phyloP scores from a whole-genome alignment of 2,329 filamentous ascomycete genomes.

The Nakataea oryzae region DNA sequence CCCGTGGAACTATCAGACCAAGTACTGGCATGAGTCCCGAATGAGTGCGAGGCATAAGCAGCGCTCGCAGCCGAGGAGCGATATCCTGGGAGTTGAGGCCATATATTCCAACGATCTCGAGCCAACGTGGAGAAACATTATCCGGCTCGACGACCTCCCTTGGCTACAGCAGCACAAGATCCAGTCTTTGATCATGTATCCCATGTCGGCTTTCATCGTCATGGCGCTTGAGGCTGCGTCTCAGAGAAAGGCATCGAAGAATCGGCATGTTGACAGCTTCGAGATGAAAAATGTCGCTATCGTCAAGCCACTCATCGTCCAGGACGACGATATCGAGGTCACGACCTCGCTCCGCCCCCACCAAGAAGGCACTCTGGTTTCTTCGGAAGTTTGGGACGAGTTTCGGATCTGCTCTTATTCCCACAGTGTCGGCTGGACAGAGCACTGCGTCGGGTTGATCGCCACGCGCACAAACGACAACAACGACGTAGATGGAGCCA shows the following conservation, averaged over 20 bases:
- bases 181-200: slow-evolving; percentile 44
- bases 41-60: slow-evolving; percentile 29
- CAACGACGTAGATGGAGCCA: slow-evolving; percentile 29
- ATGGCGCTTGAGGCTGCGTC: slow-evolving; percentile 38
- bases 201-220: slow-evolving; percentile 39
- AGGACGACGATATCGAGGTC: slow-evolving; percentile 38
- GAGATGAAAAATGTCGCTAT: slow-evolving; percentile 36
- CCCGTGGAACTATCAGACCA: slow-evolving; percentile 33
- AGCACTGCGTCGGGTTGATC: slow-evolving; percentile 46
- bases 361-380: slow-evolving; percentile 27
- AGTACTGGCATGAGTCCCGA: slow-evolving; percentile 37
- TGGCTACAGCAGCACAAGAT: slow-evolving; percentile 50
- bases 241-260: slow-evolving; percentile 20
- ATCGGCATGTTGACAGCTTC: slow-evolving; percentile 24
- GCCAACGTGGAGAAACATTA: slow-evolving; percentile 37
- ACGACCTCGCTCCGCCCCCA: slow-evolving; percentile 33
- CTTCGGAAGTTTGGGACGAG: slow-evolving; percentile 39
- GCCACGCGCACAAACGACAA: slow-evolving; percentile 22
- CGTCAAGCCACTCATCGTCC: slow-evolving; percentile 33
- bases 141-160: slow-evolving; percentile 37
- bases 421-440: slow-evolving; percentile 40
- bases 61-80: slow-evolving; percentile 27
- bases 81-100: slow-evolving; percentile 34
- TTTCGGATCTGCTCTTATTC: slow-evolving; percentile 47
- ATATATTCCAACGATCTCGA: slow-evolving; percentile 32